Evolutionary conservation across 2,329 filamentous ascomycete genomes (phyloP).

Genomic region (Sporothrix luriei): DNA sequence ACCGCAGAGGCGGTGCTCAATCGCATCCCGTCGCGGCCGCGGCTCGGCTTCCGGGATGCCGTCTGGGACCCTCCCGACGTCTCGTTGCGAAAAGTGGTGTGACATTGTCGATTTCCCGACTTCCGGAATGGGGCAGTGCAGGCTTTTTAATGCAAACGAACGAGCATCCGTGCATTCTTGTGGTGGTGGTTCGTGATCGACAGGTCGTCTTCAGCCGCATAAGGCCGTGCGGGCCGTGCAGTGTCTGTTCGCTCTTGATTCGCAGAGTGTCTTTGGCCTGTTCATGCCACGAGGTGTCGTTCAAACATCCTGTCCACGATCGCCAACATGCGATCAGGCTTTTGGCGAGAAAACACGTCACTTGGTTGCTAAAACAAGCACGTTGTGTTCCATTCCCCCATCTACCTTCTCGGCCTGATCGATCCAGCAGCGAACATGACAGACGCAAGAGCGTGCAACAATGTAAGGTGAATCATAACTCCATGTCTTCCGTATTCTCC

Average conservation of each 20-base stretch:
- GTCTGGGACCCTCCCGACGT: conserved; percentile 47
- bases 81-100: conserved; percentile 38
- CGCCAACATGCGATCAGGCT: not conserved
- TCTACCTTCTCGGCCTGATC: not conserved
- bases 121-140: not conserved
- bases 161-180: not conserved
- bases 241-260: not conserved
- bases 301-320: conserved; percentile 16
- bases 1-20: not conserved
- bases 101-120: not conserved
- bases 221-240: not conserved
- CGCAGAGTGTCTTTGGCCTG: not conserved
- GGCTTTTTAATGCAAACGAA: not conserved
- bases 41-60: conserved; percentile 43
- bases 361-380: not conserved
- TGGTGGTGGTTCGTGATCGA: not conserved
- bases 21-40: conserved; percentile 38
- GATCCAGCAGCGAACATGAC: not conserved
- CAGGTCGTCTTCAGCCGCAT: conserved; percentile 20
- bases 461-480: not conserved
- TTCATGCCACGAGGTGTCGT: conserved; percentile 21
- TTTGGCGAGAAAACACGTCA: not conserved
- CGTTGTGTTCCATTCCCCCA: too few species aligned
- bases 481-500: conserved; percentile 12
- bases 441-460: not conserved